Conservation (phyloP, 208 protist species). For the Leishmania gerbilli region DNA sequence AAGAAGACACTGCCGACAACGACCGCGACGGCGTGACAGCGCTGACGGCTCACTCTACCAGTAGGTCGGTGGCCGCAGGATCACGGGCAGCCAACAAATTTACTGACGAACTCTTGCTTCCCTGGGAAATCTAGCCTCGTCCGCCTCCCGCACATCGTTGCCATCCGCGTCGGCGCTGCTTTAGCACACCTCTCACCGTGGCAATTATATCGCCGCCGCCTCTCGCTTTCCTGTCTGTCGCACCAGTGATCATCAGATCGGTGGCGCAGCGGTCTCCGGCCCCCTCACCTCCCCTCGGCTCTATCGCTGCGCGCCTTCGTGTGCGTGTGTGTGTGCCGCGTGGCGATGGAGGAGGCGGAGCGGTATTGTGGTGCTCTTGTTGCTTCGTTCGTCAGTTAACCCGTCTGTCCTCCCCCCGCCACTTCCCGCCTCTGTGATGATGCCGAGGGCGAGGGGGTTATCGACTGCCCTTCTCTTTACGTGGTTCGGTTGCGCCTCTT, state of each 20-base stretch:
- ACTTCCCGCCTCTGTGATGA: not conserved
- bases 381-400: too few species aligned
- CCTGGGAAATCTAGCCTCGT: conserved; percentile 4
- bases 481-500: not conserved
- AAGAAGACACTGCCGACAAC: not conserved
- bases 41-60: not conserved
- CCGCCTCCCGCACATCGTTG: not conserved
- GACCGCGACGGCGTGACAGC: not conserved
- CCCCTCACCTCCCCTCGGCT: not conserved
- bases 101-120: conserved; percentile 3
- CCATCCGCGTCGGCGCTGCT: not conserved
- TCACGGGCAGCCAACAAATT: not conserved
- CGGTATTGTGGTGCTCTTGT: too few species aligned
- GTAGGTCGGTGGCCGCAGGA: not conserved
- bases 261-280: not conserved
- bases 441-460: not conserved
- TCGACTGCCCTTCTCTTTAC: not conserved
- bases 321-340: too few species aligned
- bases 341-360: too few species aligned
- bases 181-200: not conserved
- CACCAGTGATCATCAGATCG: not conserved
- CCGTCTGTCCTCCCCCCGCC: too few species aligned
- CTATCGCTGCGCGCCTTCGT: too few species aligned
- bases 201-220: not conserved
- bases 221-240: not conserved